Base-by-base conservation (phyloP, 345 rosid species). In the Euphorbia peplus region DNA sequence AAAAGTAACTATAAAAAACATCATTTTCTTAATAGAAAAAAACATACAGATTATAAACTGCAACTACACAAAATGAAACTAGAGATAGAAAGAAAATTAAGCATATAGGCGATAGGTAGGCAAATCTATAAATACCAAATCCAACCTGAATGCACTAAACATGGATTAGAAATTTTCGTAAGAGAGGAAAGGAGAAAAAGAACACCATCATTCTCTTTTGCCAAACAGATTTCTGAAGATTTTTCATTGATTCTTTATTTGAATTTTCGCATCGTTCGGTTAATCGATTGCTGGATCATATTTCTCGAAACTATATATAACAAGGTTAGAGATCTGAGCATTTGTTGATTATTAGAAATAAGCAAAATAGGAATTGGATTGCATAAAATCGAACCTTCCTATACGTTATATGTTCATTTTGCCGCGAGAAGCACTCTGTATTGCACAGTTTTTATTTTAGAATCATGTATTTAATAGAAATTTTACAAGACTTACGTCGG, bases 241-340 rank as follows among this genome's bases (percentile, higher is more conserved):
- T 39, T 60, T 60, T 42, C 39, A n/a, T n/a, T n/a, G n/a, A n/a
- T n/a, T n/a, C n/a, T n/a, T n/a, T n/a, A 26, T 21, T 15, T 29
- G 66, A 54, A 70, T 67, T 28, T 24, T 13, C 18, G 70, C 16
- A 29, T 62, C 79, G 68, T 19, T 70, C 58, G 74, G n/a, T n/a
- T n/a, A n/a, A 64, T 70, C 41, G 63, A 62, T 73, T 70, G 66
- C 52, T 64, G 47, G 61, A 54, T 80, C 77, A 2, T 46, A 59
- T 15, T 12, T 63, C 32, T 35, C 30, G 10, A 7, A 10, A 52
- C 61, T n/a, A n/a, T 55, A 54, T 65, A 30, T 70, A 2, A 10
- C 32, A 68, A 68, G 76, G 6, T 24, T 3, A 28, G 68, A 61
- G 63, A 73, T 73, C 67, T 60, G 67, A 52, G 24, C 18, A 42